Percentiles rank a stretch among this genome's conserved stretches.
Evolutionary conservation across 2,329 filamentous ascomycete species (phyloP).

Genomic region (Sclerotinia trifoliorum): DNA sequence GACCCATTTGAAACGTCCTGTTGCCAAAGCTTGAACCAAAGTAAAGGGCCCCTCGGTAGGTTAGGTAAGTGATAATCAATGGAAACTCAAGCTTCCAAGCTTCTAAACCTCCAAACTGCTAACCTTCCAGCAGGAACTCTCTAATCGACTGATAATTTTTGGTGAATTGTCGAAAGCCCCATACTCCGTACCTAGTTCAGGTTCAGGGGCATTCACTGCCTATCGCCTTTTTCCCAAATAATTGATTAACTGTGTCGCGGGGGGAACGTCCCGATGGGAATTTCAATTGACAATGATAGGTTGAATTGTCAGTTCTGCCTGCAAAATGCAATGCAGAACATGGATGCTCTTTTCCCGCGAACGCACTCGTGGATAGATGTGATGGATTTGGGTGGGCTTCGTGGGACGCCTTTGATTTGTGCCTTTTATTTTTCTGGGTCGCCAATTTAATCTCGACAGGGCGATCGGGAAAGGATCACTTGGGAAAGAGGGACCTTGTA

Average conservation of each 20-base stretch:
- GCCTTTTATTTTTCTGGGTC: conserved; percentile 10
- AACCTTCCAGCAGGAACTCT: not conserved
- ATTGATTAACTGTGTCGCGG: not conserved
- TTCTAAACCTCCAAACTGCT: not conserved
- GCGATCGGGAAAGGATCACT: conserved; percentile 6
- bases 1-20: not conserved
- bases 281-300: conserved; percentile 12
- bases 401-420: conserved; percentile 13
- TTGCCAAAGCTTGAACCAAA: not conserved
- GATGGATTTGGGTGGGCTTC: conserved; percentile 1
- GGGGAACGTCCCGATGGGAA: conserved; percentile 1
- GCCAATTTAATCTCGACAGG: conserved; percentile 20
- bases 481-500: not conserved
- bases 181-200: not conserved
- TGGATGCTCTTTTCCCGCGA: conserved; percentile 13
- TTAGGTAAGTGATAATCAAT: not conserved
- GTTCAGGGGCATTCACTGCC: conserved; percentile 10
- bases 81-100: not conserved
- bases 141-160: not conserved
- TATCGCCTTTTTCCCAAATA: not conserved
- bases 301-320: not conserved
- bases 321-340: conserved; percentile 21
- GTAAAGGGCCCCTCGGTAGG: not conserved
- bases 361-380: conserved; percentile 13
- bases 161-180: conserved; percentile 6